Base-by-base conservation (phyloP, 2,329 filamentous ascomycete species). In the Calonectria montana region DNA sequence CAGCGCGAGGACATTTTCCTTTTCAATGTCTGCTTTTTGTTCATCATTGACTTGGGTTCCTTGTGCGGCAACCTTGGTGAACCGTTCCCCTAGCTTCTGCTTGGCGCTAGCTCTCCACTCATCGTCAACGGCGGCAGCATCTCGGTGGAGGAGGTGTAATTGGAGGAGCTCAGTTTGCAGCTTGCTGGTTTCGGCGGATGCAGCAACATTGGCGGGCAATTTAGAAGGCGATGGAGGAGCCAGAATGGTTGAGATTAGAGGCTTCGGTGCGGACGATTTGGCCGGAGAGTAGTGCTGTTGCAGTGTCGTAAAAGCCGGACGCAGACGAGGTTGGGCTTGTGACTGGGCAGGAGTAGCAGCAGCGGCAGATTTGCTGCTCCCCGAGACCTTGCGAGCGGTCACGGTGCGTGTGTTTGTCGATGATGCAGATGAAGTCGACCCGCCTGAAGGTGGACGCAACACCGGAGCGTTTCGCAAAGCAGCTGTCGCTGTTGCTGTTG, bases 251-350 rank as follows among this genome's bases (percentile, higher is more conserved):
- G 90, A 84, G 0, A 89, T 89, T n/a, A 90, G 84, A 6, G 91
- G 90, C 72, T 93, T 94, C 0, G 91, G 90, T 0, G 88, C 87
- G 10, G 86, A 83, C 4, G 85, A 86, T 78, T 93, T 93, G 53
- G 89, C 89, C 0, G 92, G 92, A 31, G 90, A 92, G 83, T 90
- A 93, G 82, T 93, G 91, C 75, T 93, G 91, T 75, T 93, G 91
- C 45, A 90, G 87, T 0, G 89, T 92, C 59, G 86, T 89, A 81
- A 93, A 93, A 57, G 87, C 84, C 0, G 91, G 90, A 10, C 88
- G 87, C 29, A 84, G 82, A n/a, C 83, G 81, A 21, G 83, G 81
- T 47, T 80, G 80, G 21, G 77, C 73, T 67, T 73, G 78, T 59
- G 73, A 67, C 27, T 57, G 37, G 64, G 74, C 39, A 35, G 68